A percentile compares a stretch with the other conserved stretches of the same genome.
phyloP scores from a whole-genome alignment of 139 green algal genomes.

The Picochlorum sp. region DNA sequence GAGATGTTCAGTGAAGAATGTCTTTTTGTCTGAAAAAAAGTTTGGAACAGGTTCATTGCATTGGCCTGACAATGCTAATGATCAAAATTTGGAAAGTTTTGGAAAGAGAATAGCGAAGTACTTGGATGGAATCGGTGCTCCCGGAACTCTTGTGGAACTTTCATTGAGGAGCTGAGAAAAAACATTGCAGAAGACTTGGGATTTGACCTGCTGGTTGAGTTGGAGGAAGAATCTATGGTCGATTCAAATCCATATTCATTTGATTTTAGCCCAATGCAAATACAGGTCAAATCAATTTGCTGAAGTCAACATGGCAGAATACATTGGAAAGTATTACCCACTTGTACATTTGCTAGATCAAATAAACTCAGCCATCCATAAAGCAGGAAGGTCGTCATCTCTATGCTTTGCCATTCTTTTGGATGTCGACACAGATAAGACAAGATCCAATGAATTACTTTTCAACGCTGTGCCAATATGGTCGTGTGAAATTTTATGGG shows the following conservation, averaged over 20 bases:
- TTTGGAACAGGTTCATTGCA: background rate
- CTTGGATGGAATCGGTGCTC: background rate
- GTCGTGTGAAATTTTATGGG: background rate
- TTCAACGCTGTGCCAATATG: background rate
- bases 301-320: background rate
- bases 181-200: background rate
- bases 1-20: background rate
- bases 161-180: background rate
- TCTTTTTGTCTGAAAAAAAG: background rate
- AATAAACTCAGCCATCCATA: background rate
- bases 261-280: slow-evolving; percentile 8
- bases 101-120: background rate
- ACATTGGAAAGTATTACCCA: background rate
- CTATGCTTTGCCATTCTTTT: background rate
- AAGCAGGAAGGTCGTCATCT: background rate
- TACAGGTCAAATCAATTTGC: background rate
- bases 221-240: background rate
- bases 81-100: background rate
- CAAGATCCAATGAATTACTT: slow-evolving; percentile 1
- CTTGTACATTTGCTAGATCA: background rate
- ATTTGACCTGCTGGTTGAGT: slow-evolving; percentile 1
- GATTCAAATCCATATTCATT: background rate
- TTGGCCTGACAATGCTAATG: background rate
- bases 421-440: background rate
- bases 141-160: background rate